These are phyloP conservation scores for Tritrichomonas foetus DNA, from an alignment of 208 protist species.

Conservation along the genomic window DNA sequence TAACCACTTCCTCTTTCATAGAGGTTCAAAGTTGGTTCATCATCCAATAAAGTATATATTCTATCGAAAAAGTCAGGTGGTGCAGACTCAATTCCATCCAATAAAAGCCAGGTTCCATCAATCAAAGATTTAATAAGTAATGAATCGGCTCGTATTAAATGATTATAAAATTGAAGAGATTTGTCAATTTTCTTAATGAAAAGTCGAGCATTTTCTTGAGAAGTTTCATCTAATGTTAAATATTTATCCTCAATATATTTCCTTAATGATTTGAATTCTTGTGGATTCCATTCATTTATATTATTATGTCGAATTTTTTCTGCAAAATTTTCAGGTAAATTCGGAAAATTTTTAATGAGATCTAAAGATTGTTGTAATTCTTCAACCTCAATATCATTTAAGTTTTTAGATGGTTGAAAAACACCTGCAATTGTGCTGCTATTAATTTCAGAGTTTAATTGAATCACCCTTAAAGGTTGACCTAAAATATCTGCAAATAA, in stretches of 20 bases:
- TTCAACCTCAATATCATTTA: not conserved
- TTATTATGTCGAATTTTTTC: not conserved
- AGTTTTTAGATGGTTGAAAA: not conserved
- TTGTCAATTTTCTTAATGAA: not conserved
- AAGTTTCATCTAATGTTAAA: not conserved
- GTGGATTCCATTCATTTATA: not conserved
- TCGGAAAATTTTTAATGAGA: not conserved
- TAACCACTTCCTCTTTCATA: not conserved
- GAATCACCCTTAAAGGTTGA: not conserved
- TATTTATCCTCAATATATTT: not conserved
- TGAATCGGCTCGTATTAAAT: not conserved
- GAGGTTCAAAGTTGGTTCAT: not conserved
- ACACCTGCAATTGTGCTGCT: not conserved
- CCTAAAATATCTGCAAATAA: not conserved
- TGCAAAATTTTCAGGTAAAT: not conserved
- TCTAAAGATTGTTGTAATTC: not conserved
- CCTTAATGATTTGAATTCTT: not conserved
- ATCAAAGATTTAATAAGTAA: not conserved
- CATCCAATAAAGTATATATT: not conserved
- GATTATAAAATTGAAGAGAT: not conserved
- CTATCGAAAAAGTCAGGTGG: not conserved
- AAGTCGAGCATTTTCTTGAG: not conserved
- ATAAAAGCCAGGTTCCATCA: not conserved
- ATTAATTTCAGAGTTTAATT: not conserved
- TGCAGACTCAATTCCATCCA: conserved; percentile 25